These are phyloP conservation scores for Eragrostis curvula DNA, from an alignment of 176 grass and related monocot genomes.

Conservation along the genomic window DNA sequence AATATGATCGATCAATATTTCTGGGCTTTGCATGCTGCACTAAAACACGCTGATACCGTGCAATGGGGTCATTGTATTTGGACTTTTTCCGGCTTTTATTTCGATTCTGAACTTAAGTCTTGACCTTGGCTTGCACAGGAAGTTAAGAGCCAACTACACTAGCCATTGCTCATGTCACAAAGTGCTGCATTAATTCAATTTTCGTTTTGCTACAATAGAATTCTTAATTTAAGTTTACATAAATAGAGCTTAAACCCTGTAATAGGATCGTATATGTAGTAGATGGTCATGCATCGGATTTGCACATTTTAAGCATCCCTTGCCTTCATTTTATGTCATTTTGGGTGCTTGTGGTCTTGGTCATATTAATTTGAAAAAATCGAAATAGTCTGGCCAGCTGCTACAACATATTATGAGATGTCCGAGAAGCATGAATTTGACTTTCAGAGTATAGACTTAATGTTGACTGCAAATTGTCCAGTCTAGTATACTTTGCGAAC, in stretches of 20 bases:
- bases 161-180: not conserved
- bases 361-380: not conserved
- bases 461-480: not conserved
- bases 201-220: not conserved
- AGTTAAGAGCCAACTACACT: slow-evolving; percentile 1
- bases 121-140: not conserved
- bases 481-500: not conserved
- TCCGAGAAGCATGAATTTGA: not conserved
- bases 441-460: not conserved
- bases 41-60: not conserved
- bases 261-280: slow-evolving; percentile 5
- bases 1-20: not conserved
- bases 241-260: not conserved
- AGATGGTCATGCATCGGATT: not conserved
- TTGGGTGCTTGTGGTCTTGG: not conserved
- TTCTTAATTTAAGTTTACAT: not conserved
- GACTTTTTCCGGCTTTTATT: not conserved
- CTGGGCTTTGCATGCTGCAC: not conserved
- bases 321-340: slow-evolving; percentile 7
- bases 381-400: not conserved
- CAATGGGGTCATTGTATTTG: not conserved
- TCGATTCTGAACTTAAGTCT: not conserved
- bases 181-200: not conserved
- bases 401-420: not conserved
- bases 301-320: not conserved